These are phyloP conservation scores for Cercospora brassicicola DNA, from an alignment of 2,329 filamentous ascomycete species.

Conservation along the genomic window DNA sequence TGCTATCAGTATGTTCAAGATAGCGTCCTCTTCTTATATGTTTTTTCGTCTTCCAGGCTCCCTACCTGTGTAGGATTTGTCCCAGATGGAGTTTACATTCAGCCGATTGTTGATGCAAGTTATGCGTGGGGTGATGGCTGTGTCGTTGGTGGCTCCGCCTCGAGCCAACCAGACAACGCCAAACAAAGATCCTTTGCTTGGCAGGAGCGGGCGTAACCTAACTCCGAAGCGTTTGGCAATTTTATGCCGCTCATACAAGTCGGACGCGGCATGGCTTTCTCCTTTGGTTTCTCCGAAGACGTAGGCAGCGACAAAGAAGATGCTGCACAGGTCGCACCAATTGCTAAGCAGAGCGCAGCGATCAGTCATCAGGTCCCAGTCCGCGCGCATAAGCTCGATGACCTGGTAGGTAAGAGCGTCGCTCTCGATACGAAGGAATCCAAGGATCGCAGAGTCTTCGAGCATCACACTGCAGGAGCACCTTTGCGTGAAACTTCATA, in stretches of 20 bases:
- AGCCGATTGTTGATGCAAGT: background rate
- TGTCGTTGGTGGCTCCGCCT: background rate
- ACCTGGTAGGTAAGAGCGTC: constrained; percentile 48
- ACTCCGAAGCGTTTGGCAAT: background rate
- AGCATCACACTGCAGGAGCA: background rate
- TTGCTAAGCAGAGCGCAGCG: constrained; percentile 9
- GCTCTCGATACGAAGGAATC: background rate
- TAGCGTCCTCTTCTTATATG: background rate
- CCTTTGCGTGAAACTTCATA: background rate
- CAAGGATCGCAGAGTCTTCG: background rate
- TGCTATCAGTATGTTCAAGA: background rate
- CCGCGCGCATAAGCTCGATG: constrained; percentile 44
- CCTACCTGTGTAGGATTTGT: background rate
- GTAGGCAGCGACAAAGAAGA: constrained; percentile 51
- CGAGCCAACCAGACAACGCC: background rate
- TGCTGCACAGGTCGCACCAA: background rate
- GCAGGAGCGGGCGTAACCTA: background rate
- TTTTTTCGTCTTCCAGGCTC: background rate
- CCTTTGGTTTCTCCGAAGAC: constrained; percentile 61
- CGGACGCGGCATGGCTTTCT: constrained; percentile 45
- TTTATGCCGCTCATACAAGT: background rate
- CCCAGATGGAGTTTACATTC: background rate
- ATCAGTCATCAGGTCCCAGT: constrained; percentile 20
- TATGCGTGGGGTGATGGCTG: background rate
- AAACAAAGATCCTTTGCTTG: background rate